Conservation (phyloP, 1,139 yeast species). For the Saccharomycopsis crataegensis region DNA sequence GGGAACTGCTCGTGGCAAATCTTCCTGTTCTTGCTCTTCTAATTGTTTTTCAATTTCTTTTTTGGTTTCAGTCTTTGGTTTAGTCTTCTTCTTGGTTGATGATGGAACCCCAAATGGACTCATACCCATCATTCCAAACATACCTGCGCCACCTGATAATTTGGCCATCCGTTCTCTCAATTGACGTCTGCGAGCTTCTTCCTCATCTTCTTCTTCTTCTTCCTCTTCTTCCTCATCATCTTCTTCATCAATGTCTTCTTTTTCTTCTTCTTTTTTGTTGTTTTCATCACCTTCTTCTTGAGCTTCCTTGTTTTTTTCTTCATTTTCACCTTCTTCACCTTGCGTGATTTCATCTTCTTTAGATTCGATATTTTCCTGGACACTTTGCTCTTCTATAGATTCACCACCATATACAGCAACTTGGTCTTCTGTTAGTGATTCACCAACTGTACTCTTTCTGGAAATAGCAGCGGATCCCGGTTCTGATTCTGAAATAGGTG, state of each 20-base stretch:
- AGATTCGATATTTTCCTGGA: conserved; percentile 20
- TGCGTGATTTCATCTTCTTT: conserved; percentile 22
- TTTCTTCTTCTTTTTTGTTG: conserved; percentile 1
- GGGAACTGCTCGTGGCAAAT: not conserved
- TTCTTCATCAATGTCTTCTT: conserved; percentile 5
- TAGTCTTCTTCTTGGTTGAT: conserved; percentile 25
- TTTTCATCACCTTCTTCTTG: not conserved
- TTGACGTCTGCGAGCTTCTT: conserved; percentile 70
- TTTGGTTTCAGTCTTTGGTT: conserved; percentile 23
- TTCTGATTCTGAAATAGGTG: not conserved
- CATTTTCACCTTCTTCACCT: conserved; percentile 23
- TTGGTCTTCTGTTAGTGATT: not conserved
- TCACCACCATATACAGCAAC: not conserved
- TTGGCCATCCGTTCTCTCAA: conserved; percentile 94
- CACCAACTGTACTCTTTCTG: not conserved
- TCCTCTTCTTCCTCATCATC: conserved; percentile 31
- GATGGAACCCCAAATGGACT: conserved; percentile 38
- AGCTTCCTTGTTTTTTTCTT: conserved; percentile 16
- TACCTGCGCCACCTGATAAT: conserved; percentile 85
- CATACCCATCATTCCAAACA: conserved; percentile 74
- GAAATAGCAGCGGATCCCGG: not conserved
- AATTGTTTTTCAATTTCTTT: conserved; percentile 21
- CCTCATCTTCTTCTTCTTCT: conserved; percentile 56
- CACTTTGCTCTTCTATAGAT: not conserved
- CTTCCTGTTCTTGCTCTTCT: conserved; percentile 4